Evolutionary conservation across 768 basidiomycete genomes (phyloP).

Genomic region (Russula griseocarnosa): DNA sequence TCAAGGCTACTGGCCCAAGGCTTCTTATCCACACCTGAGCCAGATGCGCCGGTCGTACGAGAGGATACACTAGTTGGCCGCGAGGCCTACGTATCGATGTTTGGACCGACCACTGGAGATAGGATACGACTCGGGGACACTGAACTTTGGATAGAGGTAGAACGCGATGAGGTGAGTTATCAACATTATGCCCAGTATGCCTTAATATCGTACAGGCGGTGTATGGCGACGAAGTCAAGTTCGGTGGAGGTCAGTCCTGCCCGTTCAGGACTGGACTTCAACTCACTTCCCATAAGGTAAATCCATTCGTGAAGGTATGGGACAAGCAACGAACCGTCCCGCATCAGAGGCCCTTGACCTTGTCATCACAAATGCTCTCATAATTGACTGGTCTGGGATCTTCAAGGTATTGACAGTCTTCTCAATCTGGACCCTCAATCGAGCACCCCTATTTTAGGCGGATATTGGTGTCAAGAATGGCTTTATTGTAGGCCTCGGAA

Average conservation of each 20-base stretch:
- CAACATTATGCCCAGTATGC: background rate
- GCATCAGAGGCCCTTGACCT: slow-evolving; percentile 75
- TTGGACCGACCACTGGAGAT: slow-evolving; percentile 91
- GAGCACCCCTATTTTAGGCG: slow-evolving; percentile 49
- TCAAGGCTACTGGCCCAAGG: slow-evolving; percentile 49
- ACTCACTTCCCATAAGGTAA: slow-evolving; percentile 55
- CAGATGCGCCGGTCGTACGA: slow-evolving; percentile 50
- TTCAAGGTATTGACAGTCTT: slow-evolving; percentile 60
- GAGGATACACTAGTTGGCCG: slow-evolving; percentile 56
- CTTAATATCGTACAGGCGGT: slow-evolving; percentile 49
- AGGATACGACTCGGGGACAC: slow-evolving; percentile 86
- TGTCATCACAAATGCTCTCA: slow-evolving; percentile 91
- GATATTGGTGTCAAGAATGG: slow-evolving; percentile 92
- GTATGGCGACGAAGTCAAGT: slow-evolving; percentile 97
- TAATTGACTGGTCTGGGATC: slow-evolving; percentile 93
- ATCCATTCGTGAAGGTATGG: slow-evolving; percentile 94
- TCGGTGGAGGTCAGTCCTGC: slow-evolving; percentile 72
- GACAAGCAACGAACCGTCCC: slow-evolving; percentile 74
- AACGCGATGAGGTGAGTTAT: slow-evolving; percentile 63
- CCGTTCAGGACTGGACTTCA: background rate
- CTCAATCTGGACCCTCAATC: background rate
- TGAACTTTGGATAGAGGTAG: slow-evolving; percentile 86
- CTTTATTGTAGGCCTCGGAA: slow-evolving; percentile 83
- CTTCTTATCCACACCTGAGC: slow-evolving; percentile 70
- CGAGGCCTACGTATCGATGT: slow-evolving; percentile 87